Percentiles rank a stretch among this genome's conserved stretches.
These are phyloP conservation scores for Auricularia cornea DNA, from an alignment of 768 basidiomycete species.

Conservation along the genomic window DNA sequence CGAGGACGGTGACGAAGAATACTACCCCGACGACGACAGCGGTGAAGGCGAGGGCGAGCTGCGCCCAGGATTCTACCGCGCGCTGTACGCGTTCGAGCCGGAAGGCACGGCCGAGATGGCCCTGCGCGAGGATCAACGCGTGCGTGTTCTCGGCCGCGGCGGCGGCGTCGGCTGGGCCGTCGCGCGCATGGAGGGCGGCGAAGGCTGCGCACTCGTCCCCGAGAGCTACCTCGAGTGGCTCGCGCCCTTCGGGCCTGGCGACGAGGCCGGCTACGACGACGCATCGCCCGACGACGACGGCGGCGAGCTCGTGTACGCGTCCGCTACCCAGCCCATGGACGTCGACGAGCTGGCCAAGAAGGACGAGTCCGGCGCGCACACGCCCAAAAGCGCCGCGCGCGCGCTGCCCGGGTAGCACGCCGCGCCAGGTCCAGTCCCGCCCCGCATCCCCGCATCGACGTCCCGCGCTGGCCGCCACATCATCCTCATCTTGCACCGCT, in stretches of 20 bases:
- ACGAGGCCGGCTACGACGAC: not conserved
- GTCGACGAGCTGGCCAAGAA: too few relatives aligned
- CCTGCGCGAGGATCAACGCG: constrained; percentile 66
- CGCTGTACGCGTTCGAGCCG: constrained; percentile 69
- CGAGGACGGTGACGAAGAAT: constrained; percentile 16
- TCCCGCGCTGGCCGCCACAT: too few relatives aligned
- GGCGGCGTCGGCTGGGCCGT: constrained; percentile 80
- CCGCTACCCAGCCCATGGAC: not conserved
- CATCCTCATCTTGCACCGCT: too few relatives aligned
- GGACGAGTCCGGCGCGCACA: too few relatives aligned
- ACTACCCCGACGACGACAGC: constrained; percentile 6
- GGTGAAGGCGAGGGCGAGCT: constrained; percentile 30
- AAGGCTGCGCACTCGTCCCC: constrained; percentile 64
- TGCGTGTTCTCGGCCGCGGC: constrained; percentile 63
- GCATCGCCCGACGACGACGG: not conserved
- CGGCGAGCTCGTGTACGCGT: not conserved
- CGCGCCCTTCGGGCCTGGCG: not conserved
- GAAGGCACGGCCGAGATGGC: constrained; percentile 80
- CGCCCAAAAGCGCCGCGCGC: too few relatives aligned
- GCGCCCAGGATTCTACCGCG: constrained; percentile 65
- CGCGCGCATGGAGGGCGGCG: constrained; percentile 24
- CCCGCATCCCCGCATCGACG: too few relatives aligned
- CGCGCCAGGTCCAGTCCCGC: too few relatives aligned
- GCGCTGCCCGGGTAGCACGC: too few relatives aligned
- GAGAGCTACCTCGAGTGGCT: constrained; percentile 60